These are phyloP conservation scores for Sanghuangporus sanghuang DNA, from an alignment of 1,284 basidiomycete species.

Conservation along the genomic window DNA sequence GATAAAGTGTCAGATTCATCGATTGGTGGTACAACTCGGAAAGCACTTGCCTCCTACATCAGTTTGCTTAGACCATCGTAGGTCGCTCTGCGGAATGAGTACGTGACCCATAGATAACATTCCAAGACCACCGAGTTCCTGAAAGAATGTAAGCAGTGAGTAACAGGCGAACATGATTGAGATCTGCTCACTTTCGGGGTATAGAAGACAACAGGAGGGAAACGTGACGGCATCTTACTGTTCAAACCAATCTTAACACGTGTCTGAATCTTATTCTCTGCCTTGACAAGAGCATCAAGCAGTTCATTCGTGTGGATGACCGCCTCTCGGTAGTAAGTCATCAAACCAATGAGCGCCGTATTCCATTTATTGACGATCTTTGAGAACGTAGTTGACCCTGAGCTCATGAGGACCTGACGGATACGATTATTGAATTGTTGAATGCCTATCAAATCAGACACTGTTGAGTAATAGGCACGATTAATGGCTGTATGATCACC, in stretches of 20 bases:
- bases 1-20: conserved; percentile 18
- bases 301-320: conserved; percentile 97
- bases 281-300: conserved; percentile 90
- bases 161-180: background rate
- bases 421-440: conserved; percentile 97
- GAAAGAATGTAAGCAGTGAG: conserved; percentile 13
- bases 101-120: conserved; percentile 99
- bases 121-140: conserved; percentile 94
- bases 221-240: conserved; percentile 99
- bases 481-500: conserved; percentile 9
- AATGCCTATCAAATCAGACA: conserved; percentile 50
- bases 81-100: conserved; percentile 94
- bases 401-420: conserved; percentile 97
- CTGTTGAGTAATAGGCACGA: conserved; percentile 20
- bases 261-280: conserved; percentile 98
- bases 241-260: conserved; percentile 99
- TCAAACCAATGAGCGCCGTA: conserved; percentile 88
- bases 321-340: conserved; percentile 99
- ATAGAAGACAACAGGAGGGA: conserved; percentile 96
- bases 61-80: conserved; percentile 98
- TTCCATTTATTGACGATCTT: conserved; percentile 99
- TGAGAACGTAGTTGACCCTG: conserved; percentile 96
- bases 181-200: conserved; percentile 66
- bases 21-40: background rate
- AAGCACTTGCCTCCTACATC: conserved; percentile 72